Conservation (phyloP, 2,329 filamentous ascomycete species). For the Hymenoscyphus salicellus region DNA sequence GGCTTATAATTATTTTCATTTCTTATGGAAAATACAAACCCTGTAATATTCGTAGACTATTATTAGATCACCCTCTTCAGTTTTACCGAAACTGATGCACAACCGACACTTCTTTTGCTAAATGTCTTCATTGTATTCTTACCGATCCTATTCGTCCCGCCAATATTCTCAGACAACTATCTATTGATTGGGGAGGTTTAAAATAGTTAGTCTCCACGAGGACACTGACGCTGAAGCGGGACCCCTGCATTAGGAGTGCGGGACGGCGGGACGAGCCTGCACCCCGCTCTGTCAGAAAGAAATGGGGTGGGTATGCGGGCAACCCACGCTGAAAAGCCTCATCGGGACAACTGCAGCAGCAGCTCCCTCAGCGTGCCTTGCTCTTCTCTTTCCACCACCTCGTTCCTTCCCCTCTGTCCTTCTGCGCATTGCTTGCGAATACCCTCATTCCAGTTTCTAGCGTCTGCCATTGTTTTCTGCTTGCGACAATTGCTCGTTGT, state of each 20-base stretch:
- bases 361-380: not conserved
- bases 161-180: no score
- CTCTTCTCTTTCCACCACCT: not conserved
- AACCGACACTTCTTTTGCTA: no score
- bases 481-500: not conserved
- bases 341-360: not conserved
- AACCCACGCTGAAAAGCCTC: conserved; percentile 1
- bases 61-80: no score
- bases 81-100: no score
- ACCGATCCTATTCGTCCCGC: no score
- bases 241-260: not conserved
- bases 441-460: not conserved
- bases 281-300: conserved; percentile 1
- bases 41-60: no score
- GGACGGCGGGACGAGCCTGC: not conserved
- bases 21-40: no score
- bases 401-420: not conserved
- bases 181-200: no score
- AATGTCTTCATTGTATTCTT: no score
- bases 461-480: not conserved
- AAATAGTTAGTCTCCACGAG: not conserved
- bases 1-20: no score
- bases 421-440: not conserved
- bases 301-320: not conserved
- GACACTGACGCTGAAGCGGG: not conserved